Conservation (phyloP, 2,329 filamentous ascomycete genomes). For the Pseudocercospora cruenta region DNA sequence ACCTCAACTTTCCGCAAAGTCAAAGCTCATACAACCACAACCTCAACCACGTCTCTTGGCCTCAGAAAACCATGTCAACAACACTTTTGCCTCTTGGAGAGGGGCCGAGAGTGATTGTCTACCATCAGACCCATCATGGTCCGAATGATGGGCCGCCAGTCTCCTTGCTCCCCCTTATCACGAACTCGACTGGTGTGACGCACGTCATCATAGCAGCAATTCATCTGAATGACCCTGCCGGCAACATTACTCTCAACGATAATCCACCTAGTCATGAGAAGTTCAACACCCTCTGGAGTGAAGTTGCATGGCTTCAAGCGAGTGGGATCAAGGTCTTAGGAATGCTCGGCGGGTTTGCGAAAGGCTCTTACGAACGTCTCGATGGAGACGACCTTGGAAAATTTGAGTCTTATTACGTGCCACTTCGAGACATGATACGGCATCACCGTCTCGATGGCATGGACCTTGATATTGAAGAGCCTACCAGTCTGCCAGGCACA, state of each 20-base stretch:
- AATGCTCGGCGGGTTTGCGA: slow-evolving; percentile 85
- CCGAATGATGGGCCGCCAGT: slow-evolving; percentile 56
- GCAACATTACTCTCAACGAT: slow-evolving; percentile 77
- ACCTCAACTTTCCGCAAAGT: neutral
- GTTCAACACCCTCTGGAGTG: slow-evolving; percentile 76
- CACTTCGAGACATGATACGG: slow-evolving; percentile 67
- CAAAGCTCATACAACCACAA: neutral
- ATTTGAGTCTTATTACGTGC: slow-evolving; percentile 75
- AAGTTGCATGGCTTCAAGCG: slow-evolving; percentile 71
- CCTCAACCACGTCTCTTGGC: neutral
- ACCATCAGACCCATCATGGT: slow-evolving; percentile 68
- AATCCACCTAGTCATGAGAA: slow-evolving; percentile 65
- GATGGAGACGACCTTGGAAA: slow-evolving; percentile 60
- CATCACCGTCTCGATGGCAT: slow-evolving; percentile 67
- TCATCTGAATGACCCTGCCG: slow-evolving; percentile 73
- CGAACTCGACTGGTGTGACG: slow-evolving; percentile 66
- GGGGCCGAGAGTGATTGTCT: slow-evolving; percentile 56
- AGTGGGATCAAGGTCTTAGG: slow-evolving; percentile 78
- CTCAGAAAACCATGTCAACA: slow-evolving; percentile 17
- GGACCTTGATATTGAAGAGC: slow-evolving; percentile 80
- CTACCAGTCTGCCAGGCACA: slow-evolving; percentile 68
- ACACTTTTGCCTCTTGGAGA: slow-evolving; percentile 40
- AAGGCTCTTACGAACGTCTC: slow-evolving; percentile 67
- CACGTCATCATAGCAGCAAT: slow-evolving; percentile 87
- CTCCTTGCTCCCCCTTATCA: slow-evolving; percentile 64